Evolutionary conservation across 129 eudicot genomes (phyloP).

Genomic region (Tagetes erecta): DNA sequence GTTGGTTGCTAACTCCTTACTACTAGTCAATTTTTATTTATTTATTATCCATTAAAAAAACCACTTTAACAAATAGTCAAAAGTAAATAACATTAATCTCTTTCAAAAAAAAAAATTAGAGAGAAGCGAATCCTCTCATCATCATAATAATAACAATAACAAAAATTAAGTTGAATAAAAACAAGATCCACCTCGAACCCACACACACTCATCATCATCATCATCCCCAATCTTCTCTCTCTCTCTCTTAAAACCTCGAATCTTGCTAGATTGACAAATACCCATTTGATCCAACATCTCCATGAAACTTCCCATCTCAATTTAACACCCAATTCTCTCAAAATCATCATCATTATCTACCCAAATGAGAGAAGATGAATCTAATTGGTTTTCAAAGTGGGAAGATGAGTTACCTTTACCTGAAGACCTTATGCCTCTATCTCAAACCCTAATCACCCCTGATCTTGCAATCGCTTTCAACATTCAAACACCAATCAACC

Average conservation of each 20-base stretch:
- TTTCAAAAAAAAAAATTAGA: background rate
- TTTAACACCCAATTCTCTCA: background rate
- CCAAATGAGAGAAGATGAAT: conserved; percentile 70
- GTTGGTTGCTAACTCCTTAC: no score
- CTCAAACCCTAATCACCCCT: conserved; percentile 81
- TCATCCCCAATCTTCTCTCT: conserved; percentile 14
- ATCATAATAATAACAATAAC: conserved; percentile 1
- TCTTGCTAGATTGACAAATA: conserved; percentile 29
- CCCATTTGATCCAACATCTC: conserved; percentile 27
- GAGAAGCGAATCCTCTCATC: background rate
- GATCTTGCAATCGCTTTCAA: conserved; percentile 80
- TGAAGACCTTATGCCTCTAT: conserved; percentile 65
- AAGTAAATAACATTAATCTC: no score
- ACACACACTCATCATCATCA: conserved; percentile 23
- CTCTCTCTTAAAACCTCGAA: conserved; percentile 8
- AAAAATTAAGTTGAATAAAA: conserved; percentile 34
- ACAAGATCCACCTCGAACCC: conserved; percentile 99
- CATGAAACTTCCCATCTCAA: conserved; percentile 10
- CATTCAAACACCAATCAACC: conserved; percentile 39
- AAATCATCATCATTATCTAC: no score
- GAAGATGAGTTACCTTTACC: conserved; percentile 77
- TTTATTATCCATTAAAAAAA: no score
- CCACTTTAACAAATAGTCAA: no score
- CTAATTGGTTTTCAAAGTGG: conserved; percentile 93
- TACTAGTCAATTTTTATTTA: no score